Conservation (phyloP, 371 early-diverging fungal species). For the Actinomortierella ambigua region DNA sequence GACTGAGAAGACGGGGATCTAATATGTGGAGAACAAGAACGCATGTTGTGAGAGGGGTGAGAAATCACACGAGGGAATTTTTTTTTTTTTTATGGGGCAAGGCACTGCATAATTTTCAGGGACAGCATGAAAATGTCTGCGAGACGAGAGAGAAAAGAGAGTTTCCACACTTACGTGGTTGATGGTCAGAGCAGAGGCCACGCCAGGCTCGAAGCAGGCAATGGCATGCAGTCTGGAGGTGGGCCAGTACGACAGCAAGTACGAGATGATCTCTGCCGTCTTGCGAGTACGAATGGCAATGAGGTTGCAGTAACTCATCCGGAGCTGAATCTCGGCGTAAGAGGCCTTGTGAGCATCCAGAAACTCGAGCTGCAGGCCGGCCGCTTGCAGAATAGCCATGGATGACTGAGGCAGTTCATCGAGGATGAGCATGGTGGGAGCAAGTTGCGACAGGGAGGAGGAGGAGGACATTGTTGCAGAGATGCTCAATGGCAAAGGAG, state of each 20-base stretch:
- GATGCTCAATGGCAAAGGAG: background rate
- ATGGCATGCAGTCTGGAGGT: slow-evolving; percentile 45
- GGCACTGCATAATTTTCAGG: too few species aligned
- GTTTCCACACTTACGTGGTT: slow-evolving; percentile 25
- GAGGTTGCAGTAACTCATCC: slow-evolving; percentile 46
- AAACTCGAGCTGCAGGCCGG: slow-evolving; percentile 45
- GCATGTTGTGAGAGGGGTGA: too few species aligned
- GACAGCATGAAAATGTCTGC: too few species aligned
- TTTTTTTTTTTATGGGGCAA: too few species aligned
- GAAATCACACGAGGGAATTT: too few species aligned
- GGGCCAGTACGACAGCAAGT: slow-evolving; percentile 46
- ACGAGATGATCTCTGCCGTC: slow-evolving; percentile 46
- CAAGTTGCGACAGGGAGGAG: slow-evolving; percentile 17
- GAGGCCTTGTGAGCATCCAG: slow-evolving; percentile 46
- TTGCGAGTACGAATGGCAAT: slow-evolving; percentile 46
- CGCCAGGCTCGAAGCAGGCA: slow-evolving; percentile 44
- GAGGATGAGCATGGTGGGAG: slow-evolving; percentile 47
- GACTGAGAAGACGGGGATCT: slow-evolving; percentile 41
- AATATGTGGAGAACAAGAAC: background rate
- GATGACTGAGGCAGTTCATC: slow-evolving; percentile 42
- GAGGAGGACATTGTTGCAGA: background rate
- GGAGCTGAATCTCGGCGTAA: slow-evolving; percentile 44
- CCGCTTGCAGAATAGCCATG: slow-evolving; percentile 36
- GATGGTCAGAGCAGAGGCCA: slow-evolving; percentile 42
- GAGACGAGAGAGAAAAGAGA: too few species aligned